Conservation (phyloP, 129 eudicot species). For the Glebionis coronaria region DNA sequence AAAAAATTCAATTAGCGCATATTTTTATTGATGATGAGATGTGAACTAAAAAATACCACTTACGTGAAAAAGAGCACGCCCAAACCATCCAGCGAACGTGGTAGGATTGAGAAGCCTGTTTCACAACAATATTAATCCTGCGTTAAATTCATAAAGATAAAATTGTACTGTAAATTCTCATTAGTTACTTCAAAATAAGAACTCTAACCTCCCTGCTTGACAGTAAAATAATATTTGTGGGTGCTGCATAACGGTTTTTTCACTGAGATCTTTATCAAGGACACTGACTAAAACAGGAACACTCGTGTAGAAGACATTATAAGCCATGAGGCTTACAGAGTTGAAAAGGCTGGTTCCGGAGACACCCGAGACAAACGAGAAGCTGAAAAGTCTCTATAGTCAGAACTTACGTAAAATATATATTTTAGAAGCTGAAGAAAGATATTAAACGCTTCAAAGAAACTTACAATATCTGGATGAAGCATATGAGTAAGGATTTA, state of each 20-base stretch:
- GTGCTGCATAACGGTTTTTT: conserved; percentile 94
- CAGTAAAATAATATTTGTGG: conserved; percentile 94
- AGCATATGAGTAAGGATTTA: conserved; percentile 84
- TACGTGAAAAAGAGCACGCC: conserved; percentile 94
- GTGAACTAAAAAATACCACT: conserved; percentile 30
- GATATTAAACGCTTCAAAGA: conserved; percentile 8
- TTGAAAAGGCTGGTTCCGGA: conserved; percentile 99
- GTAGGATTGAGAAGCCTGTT: conserved; percentile 94
- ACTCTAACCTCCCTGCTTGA: conserved; percentile 88
- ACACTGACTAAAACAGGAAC: conserved; percentile 91
- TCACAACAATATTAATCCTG: conserved; percentile 15
- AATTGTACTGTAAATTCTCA: conserved; percentile 1
- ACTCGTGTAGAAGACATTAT: conserved; percentile 95
- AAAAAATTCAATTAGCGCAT: not conserved
- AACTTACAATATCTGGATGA: conserved; percentile 96
- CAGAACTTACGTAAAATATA: conserved; percentile 22
- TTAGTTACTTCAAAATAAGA: not conserved
- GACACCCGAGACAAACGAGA: conserved; percentile 90
- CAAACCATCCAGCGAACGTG: conserved; percentile 99
- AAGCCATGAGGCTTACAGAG: conserved; percentile 98
- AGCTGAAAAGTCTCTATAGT: conserved; percentile 52
- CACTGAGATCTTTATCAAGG: conserved; percentile 94
- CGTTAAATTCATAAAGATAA: conserved; percentile 12
- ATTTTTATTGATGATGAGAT: not conserved
- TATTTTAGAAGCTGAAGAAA: not conserved